Percentiles rank a stretch among this genome's conserved stretches.
Evolutionary conservation across 2,329 filamentous ascomycete genomes (phyloP).

Genomic region (Phialophora tarda): DNA sequence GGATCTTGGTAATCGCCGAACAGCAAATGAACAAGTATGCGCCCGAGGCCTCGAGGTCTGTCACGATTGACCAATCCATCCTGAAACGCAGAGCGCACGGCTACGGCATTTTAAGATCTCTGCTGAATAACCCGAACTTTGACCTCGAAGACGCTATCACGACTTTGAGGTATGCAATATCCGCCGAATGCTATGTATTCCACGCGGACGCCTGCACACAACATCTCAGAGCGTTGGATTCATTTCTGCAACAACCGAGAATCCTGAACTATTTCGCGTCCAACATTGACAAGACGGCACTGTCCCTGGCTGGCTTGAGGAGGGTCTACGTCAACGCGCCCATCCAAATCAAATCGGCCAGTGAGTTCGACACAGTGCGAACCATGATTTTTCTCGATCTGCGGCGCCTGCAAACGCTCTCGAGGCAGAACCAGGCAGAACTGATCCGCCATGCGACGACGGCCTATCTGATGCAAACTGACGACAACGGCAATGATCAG

Average conservation of each 20-base stretch:
- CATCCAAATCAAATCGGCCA: constrained; percentile 9
- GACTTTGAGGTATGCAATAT: constrained; percentile 16
- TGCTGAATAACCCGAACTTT: constrained; percentile 12
- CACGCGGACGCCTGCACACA: constrained; percentile 14
- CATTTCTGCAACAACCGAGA: constrained; percentile 5
- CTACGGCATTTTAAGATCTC: constrained; percentile 14
- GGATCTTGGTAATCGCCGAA: constrained; percentile 19
- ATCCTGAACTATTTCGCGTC: constrained; percentile 10
- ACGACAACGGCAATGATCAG: not conserved
- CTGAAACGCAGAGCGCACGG: constrained; percentile 18
- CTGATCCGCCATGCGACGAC: constrained; percentile 5
- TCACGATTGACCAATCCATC: constrained; percentile 10
- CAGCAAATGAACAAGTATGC: constrained; percentile 16
- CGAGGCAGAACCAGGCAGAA: constrained; percentile 16
- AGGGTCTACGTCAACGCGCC: constrained; percentile 13
- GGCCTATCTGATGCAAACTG: not conserved
- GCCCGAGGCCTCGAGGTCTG: constrained; percentile 4
- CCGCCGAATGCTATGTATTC: constrained; percentile 19
- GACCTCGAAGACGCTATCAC: constrained; percentile 14
- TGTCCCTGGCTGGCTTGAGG: constrained; percentile 15
- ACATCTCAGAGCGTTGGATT: constrained; percentile 17
- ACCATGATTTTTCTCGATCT: constrained; percentile 17
- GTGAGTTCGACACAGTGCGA: constrained; percentile 14
- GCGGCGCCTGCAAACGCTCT: constrained; percentile 8
- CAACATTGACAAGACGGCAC: constrained; percentile 15